phyloP scores from a whole-genome alignment of 139 green algal species.

The Trebouxia sp. region DNA sequence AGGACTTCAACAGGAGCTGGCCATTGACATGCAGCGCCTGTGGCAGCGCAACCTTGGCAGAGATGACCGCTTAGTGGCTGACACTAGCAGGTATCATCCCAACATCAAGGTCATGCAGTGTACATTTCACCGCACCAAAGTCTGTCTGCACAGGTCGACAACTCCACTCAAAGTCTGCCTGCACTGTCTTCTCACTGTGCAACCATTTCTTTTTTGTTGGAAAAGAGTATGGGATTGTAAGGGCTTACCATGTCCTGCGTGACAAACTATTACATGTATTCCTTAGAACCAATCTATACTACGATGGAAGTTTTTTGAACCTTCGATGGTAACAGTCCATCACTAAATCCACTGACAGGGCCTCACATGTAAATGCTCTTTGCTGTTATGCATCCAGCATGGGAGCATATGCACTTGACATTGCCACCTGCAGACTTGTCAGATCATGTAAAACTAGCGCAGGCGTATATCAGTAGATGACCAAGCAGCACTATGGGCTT shows the following conservation, averaged over 20 bases:
- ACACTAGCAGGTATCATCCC: conserved; percentile 22
- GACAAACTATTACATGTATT: conserved; percentile 30
- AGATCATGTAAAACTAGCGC: no score
- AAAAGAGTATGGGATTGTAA: background rate
- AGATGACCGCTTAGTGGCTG: conserved; percentile 84
- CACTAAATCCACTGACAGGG: no score
- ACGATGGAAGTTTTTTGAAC: conserved; percentile 28
- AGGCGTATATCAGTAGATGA: no score
- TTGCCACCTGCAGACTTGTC: no score
- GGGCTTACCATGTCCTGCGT: conserved; percentile 24
- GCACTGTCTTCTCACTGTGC: background rate
- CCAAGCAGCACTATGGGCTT: no score
- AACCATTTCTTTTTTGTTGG: background rate
- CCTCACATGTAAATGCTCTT: no score
- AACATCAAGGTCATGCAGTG: no score
- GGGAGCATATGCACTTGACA: no score
- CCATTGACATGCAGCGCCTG: conserved; percentile 80
- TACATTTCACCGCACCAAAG: no score
- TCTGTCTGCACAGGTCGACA: no score
- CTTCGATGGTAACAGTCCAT: conserved; percentile 23
- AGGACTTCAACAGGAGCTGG: conserved; percentile 71
- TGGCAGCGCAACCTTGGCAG: conserved; percentile 92
- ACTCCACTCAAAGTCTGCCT: no score
- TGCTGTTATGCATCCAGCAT: no score
- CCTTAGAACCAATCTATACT: conserved; percentile 32